phyloP scores from a whole-genome alignment of 1,284 basidiomycete genomes.

The Ustilago curta region DNA sequence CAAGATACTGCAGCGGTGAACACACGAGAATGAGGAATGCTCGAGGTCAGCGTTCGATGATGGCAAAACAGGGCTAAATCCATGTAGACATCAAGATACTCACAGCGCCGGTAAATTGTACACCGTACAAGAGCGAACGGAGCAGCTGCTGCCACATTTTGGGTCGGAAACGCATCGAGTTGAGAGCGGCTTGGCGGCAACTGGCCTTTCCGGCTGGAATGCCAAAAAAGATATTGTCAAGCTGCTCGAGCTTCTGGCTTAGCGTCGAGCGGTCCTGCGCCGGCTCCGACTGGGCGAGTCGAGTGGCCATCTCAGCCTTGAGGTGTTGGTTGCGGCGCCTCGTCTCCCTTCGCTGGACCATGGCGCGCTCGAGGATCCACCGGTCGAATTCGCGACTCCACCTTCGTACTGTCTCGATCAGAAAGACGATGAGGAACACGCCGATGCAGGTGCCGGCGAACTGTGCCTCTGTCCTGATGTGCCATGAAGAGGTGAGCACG shows the following conservation, averaged over 20 bases:
- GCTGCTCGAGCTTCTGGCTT: constrained; percentile 27
- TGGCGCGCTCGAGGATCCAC: constrained; percentile 52
- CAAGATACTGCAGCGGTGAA: constrained; percentile 43
- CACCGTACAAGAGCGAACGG: constrained; percentile 57
- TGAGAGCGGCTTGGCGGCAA: constrained; percentile 38
- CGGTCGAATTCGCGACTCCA: constrained; percentile 62
- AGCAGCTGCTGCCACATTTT: constrained; percentile 58
- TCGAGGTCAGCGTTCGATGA: constrained; percentile 1
- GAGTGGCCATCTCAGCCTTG: constrained; percentile 34
- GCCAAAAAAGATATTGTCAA: constrained; percentile 50
- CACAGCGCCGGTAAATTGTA: constrained; percentile 60
- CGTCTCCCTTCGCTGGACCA: constrained; percentile 24
- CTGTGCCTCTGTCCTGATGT: constrained; percentile 48
- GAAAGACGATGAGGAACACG: constrained; percentile 58
- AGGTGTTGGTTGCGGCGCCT: constrained; percentile 29
- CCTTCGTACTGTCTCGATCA: constrained; percentile 58
- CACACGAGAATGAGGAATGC: background rate
- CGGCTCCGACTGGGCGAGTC: constrained; percentile 21
- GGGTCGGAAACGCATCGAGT: constrained; percentile 45
- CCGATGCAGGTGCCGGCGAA: constrained; percentile 65
- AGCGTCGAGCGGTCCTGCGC: constrained; percentile 27
- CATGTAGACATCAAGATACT: constrained; percentile 10
- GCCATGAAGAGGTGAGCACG: constrained; percentile 61
- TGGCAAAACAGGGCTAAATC: background rate
- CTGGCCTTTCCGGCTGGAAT: constrained; percentile 18